Conservation (phyloP, 2,329 filamentous ascomycete genomes). For the Microascus cirrosus region DNA sequence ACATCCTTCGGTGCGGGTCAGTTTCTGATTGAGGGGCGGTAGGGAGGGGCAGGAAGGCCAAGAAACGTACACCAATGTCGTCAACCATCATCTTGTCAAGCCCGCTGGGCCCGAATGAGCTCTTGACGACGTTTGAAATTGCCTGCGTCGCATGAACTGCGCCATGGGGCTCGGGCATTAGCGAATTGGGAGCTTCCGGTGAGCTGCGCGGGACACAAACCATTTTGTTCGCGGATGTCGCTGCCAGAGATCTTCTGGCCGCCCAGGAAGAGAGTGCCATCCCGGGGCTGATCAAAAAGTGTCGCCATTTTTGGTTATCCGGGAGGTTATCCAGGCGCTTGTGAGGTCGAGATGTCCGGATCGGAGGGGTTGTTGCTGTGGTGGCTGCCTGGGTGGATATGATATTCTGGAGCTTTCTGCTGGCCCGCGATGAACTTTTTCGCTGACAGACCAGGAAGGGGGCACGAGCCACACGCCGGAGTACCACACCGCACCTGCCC, state of each 20-base stretch:
- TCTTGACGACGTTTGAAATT: conserved; percentile 98
- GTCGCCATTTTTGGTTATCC: conserved; percentile 57
- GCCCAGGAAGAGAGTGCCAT: conserved; percentile 92
- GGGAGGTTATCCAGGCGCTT: neutral
- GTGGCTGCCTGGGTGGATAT: conserved; percentile 3
- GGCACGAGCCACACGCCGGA: neutral
- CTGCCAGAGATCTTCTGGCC: conserved; percentile 94
- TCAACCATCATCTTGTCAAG: conserved; percentile 99
- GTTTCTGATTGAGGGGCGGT: conserved; percentile 5
- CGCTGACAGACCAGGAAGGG: neutral
- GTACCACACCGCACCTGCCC: neutral
- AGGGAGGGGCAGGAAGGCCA: conserved; percentile 7
- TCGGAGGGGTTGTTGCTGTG: neutral
- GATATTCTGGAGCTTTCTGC: conserved; percentile 2
- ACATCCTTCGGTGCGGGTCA: conserved; percentile 55
- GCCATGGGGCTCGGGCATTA: neutral
- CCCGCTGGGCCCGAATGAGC: conserved; percentile 92
- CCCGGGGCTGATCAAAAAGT: conserved; percentile 91
- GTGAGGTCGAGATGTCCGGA: conserved; percentile 2
- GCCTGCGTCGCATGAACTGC: conserved; percentile 87
- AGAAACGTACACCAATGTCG: conserved; percentile 72
- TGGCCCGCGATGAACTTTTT: conserved; percentile 1
- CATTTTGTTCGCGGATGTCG: conserved; percentile 93
- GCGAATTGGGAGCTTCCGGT: neutral
- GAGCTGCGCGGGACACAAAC: neutral